Evolutionary conservation across 306 rosid species (phyloP), one percentile per base, ranked within the genome.

Genomic region (Inga leiocalycina): DNA sequence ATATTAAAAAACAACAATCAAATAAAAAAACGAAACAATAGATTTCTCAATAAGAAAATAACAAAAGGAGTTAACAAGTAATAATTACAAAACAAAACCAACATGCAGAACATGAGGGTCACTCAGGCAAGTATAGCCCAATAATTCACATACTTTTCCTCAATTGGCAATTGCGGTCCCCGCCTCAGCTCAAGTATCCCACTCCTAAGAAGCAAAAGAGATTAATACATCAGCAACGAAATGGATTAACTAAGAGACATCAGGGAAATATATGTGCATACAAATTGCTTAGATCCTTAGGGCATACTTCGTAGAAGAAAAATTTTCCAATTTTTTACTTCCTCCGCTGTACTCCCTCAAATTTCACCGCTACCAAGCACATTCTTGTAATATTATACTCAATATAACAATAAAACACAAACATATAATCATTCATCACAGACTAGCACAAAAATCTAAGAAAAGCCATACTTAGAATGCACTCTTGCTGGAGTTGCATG

Each of bases 401-500:
- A 65, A 77, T 77, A 81, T 74, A 76, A 72, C 35, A 82, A 59
- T 10, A 12, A n/a, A 68, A 43, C 52, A 34, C 14, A 69, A 82
- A 62, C 61, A 41, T 43, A 59, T 37, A 79, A 62, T 65, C 72
- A 74, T n/a, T 52, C 24, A 46, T 76, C 30, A 68, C 30, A 54
- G 75, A 74, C 46, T 43, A 83, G 30, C 27, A 12, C 15, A 51
- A 71, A 82, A 41, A 66, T 10, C 35, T 48, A 52, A 1, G 41
- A 49, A 71, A 80, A 17, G 45, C 35, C 85, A 88, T 87, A 95
- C 99, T 88, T 95, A 71, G 97, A 87, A 24, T 85, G 91, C 84
- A 93, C 67, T 87, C 98, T 92, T 43, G 93, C 84, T 73, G 99
- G 99, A 83, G 92, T 90, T 44, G 99, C 94, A 90, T 95, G 99